Evolutionary conservation across 2,329 filamentous ascomycete genomes (phyloP), one percentile per base, ranked within the genome.

Genomic region (Metarhizium sp.): DNA sequence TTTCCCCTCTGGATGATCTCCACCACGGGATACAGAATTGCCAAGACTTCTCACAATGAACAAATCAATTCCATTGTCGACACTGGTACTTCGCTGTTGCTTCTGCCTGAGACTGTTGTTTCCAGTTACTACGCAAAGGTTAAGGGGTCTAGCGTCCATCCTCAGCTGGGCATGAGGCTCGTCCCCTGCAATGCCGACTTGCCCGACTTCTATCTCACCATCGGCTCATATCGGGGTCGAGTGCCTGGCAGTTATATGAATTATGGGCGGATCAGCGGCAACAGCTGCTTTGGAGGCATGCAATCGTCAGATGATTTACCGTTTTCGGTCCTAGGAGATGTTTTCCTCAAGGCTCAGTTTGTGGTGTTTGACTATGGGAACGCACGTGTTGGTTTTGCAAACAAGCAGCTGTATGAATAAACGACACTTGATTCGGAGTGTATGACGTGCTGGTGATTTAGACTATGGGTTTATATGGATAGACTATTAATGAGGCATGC

Each of bases 61-160:
- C 50, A 57, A 11, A 48, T 56, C 5, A 72, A 73, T 0, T 78
- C 76, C 61, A 87, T 89, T 66, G 81, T 82, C 63, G 86, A 89
- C 71, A 89, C 86, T 2, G 86, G 86, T 54, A 88, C 86, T 55
- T 85, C 84, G 1, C 80, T 89, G 34, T 69, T 87, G 55, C 75
- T 86, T 59, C 69, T 85, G 18, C 80, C 81, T 30, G 66, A 75
- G 55, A 60, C 65, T 36, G 73, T 85, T 57, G 78, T 82, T 59
- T 61, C 69, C 0, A 76, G 73, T 46, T 88, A 87, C 75, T 89
- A 87, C 73, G 65, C 66, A 42, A 65, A 80, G 58, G 76, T 88
- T 57, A 54, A 63, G 7, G 78, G 80, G 3, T 75, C 85, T 0
- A 60, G 70, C 49, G 64, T 80, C 60, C 71, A 75, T 63, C 30